Conservation (phyloP, 2,329 filamentous ascomycete species). For the Iodosphaeria phyllophila region DNA sequence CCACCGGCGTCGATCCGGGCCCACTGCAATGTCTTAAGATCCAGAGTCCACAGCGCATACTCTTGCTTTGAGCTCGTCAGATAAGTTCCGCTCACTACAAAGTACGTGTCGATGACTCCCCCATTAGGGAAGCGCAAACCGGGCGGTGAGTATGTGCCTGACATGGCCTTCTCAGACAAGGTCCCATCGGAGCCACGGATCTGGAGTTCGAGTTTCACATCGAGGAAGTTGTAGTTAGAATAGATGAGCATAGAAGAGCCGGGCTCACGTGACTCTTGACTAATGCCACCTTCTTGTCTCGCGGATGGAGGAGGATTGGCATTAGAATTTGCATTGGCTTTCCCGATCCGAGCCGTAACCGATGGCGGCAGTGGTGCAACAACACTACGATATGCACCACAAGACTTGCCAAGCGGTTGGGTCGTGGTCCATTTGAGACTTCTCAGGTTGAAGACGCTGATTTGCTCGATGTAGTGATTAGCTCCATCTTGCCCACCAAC, state of each 20-base stretch:
- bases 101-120: slow-evolving; percentile 86
- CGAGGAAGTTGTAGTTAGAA: slow-evolving; percentile 96
- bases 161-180: slow-evolving; percentile 77
- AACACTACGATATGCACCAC: slow-evolving; percentile 89
- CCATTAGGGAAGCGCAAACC: slow-evolving; percentile 91
- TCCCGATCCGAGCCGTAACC: slow-evolving; percentile 47
- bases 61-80: slow-evolving; percentile 96
- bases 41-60: slow-evolving; percentile 90
- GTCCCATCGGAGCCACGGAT: slow-evolving; percentile 70
- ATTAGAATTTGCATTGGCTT: slow-evolving; percentile 27
- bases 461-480: slow-evolving; percentile 99
- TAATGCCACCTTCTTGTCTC: slow-evolving; percentile 25
- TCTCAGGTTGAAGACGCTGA: slow-evolving; percentile 91
- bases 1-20: slow-evolving; percentile 89
- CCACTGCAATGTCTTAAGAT: slow-evolving; percentile 78
- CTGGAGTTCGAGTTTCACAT: slow-evolving; percentile 90
- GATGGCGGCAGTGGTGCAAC: slow-evolving; percentile 63
- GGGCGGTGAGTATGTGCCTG: slow-evolving; percentile 68
- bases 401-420: slow-evolving; percentile 72
- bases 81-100: slow-evolving; percentile 94
- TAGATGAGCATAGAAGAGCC: slow-evolving; percentile 82
- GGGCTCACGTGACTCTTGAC: slow-evolving; percentile 34
- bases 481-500: slow-evolving; percentile 90
- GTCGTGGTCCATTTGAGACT: slow-evolving; percentile 93
- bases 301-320: no score